These are phyloP conservation scores for Kandelia obovata DNA, from an alignment of 345 rosid species.

Conservation along the genomic window DNA sequence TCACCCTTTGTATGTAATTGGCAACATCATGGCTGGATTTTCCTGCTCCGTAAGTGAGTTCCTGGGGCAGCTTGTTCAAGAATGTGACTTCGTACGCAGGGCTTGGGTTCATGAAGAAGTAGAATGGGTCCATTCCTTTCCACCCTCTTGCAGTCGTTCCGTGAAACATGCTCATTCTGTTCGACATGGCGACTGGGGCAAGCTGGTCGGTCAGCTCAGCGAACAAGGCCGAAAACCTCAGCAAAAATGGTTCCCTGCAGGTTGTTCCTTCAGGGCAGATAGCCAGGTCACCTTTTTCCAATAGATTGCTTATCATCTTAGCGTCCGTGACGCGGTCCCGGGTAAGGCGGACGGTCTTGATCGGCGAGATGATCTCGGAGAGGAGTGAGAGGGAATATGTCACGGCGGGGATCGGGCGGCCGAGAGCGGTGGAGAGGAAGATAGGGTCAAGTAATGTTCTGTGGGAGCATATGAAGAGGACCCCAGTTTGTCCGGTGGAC, in stretches of 20 bases:
- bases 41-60: conserved; percentile 50
- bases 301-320: conserved; percentile 47
- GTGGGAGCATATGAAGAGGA: conserved; percentile 66
- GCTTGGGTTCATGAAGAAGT: conserved; percentile 82
- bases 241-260: conserved; percentile 72
- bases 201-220: conserved; percentile 61
- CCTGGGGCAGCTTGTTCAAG: conserved; percentile 55
- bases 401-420: conserved; percentile 68
- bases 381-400: conserved; percentile 67
- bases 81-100: conserved; percentile 78
- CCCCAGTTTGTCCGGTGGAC: conserved; percentile 46
- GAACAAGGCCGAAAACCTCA: conserved; percentile 66
- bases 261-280: conserved; percentile 86
- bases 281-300: conserved; percentile 63
- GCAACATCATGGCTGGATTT: conserved; percentile 73
- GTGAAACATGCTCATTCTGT: conserved; percentile 64
- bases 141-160: conserved; percentile 82
- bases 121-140: conserved; percentile 80
- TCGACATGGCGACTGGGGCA: conserved; percentile 72
- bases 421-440: conserved; percentile 57
- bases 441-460: conserved; percentile 69
- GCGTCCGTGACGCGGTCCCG: conserved; percentile 62
- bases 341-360: conserved; percentile 58
- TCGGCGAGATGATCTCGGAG: conserved; percentile 71
- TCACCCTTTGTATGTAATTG: conserved; percentile 60